Evolutionary conservation across 768 basidiomycete species (phyloP).

Genomic region (Kwoniella europaea): DNA sequence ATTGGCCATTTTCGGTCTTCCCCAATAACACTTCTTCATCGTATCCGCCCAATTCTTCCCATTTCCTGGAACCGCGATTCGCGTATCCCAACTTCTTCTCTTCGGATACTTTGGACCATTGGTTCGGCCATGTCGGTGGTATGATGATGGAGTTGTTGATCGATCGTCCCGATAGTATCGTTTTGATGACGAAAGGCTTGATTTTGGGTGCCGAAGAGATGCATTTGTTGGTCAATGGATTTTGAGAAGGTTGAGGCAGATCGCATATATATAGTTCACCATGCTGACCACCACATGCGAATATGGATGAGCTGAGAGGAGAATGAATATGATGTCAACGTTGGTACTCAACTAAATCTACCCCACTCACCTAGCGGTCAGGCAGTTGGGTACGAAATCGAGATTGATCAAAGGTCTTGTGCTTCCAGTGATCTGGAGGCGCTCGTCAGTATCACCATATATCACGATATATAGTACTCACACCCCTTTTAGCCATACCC

Average conservation of each 20-base stretch:
- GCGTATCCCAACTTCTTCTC: slow-evolving; percentile 31
- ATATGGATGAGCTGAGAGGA: slow-evolving; percentile 35
- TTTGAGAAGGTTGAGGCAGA: slow-evolving; percentile 30
- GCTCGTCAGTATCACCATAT: background rate
- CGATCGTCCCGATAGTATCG: slow-evolving; percentile 42
- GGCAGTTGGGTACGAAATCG: slow-evolving; percentile 56
- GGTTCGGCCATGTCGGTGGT: slow-evolving; percentile 42
- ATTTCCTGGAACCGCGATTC: slow-evolving; percentile 25
- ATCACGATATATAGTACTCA: slow-evolving; percentile 5
- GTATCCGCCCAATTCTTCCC: slow-evolving; percentile 19
- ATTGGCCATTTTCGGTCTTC: slow-evolving; percentile 7
- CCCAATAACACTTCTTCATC: slow-evolving; percentile 5
- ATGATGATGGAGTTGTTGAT: slow-evolving; percentile 57
- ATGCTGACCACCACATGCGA: slow-evolving; percentile 56
- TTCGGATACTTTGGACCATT: slow-evolving; percentile 31
- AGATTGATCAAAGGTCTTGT: slow-evolving; percentile 40
- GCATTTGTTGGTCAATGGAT: slow-evolving; percentile 2
- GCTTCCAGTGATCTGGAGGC: slow-evolving; percentile 27
- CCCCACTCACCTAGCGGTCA: slow-evolving; percentile 50
- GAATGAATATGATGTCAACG: slow-evolving; percentile 18
- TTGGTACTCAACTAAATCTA: background rate
- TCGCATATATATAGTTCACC: slow-evolving; percentile 53
- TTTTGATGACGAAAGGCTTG: slow-evolving; percentile 37
- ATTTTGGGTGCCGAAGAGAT: slow-evolving; percentile 13
- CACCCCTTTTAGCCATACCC: slow-evolving; percentile 16